phyloP scores from a whole-genome alignment of 2,329 filamentous ascomycete species.

The Sarocladium strictum region DNA sequence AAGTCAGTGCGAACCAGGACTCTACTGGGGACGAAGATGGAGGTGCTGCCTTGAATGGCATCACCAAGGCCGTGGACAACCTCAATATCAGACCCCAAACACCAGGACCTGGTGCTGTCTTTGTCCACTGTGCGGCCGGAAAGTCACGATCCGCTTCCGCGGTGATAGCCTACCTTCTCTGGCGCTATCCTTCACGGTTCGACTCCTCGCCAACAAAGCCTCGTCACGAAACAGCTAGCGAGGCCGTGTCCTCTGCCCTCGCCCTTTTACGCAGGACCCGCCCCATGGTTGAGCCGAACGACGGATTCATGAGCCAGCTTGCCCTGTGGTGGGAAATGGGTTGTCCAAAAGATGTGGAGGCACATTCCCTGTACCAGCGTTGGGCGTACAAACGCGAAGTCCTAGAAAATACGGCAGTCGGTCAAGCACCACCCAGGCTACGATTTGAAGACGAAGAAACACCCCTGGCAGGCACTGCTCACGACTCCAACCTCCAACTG shows the following conservation, averaged over 20 bases:
- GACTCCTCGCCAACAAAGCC: constrained; percentile 20
- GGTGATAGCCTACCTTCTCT: constrained; percentile 79
- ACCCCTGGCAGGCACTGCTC: neutral
- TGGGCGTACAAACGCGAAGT: constrained; percentile 53
- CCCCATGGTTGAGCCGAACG: constrained; percentile 80
- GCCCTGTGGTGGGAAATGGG: constrained; percentile 83
- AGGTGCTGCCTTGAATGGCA: neutral
- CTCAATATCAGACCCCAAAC: constrained; percentile 13
- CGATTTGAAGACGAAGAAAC: constrained; percentile 72
- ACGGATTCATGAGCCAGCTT: constrained; percentile 86
- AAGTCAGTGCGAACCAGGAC: constrained; percentile 2
- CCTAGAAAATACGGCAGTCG: constrained; percentile 57
- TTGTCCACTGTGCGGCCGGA: constrained; percentile 80
- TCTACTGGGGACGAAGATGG: constrained; percentile 4
- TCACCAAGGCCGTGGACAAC: constrained; percentile 11
- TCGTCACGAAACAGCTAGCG: constrained; percentile 29
- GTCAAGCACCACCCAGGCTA: constrained; percentile 75
- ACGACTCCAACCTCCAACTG: constrained; percentile 33
- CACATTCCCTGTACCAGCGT: constrained; percentile 72
- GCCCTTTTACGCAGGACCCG: constrained; percentile 63
- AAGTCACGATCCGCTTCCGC: constrained; percentile 88
- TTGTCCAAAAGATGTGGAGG: constrained; percentile 60
- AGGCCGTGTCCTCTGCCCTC: constrained; percentile 57
- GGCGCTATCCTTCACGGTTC: constrained; percentile 52
- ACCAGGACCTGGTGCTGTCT: constrained; percentile 36